A percentile compares a stretch with the other conserved stretches of the same genome.
Evolutionary conservation across 129 eudicot genomes (phyloP).

Genomic region (Chrysanthemum lavandulifolium): DNA sequence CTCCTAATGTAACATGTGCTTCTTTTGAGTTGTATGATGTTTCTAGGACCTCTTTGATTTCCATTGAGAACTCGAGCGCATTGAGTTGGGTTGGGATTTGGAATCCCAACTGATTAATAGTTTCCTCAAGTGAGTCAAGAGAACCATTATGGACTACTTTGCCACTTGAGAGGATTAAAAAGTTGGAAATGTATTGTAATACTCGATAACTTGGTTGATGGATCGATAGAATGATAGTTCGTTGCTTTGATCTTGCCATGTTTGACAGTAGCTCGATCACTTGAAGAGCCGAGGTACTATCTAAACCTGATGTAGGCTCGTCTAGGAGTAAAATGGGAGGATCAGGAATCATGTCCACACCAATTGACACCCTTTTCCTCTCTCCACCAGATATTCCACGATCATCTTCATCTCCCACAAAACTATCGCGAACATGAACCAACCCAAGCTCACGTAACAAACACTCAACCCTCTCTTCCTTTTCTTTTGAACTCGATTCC

Average conservation of each 20-base stretch:
- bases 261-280: conserved; percentile 79
- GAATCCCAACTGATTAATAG: conserved; percentile 54
- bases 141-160: conserved; percentile 71
- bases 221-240: conserved; percentile 71
- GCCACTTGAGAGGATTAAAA: conserved; percentile 83
- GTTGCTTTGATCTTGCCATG: conserved; percentile 67
- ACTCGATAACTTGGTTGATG: conserved; percentile 96
- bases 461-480: conserved; percentile 57
- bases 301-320: conserved; percentile 97
- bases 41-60: conserved; percentile 58
- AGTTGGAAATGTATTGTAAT: conserved; percentile 58
- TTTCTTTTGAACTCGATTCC: conserved; percentile 40
- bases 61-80: conserved; percentile 88
- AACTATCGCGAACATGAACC: conserved; percentile 68
- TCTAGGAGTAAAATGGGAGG: conserved; percentile 85
- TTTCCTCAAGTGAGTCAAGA: conserved; percentile 60
- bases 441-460: conserved; percentile 83
- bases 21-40: conserved; percentile 45
- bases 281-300: conserved; percentile 88
- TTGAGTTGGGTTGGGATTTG: conserved; percentile 73
- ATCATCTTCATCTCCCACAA: conserved; percentile 82
- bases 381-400: conserved; percentile 97
- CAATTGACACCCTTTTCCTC: conserved; percentile 85
- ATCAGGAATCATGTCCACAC: conserved; percentile 86
- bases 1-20: conserved; percentile 16